Evolutionary conservation across 805 yeast genomes (phyloP), one percentile per base, ranked within the genome.

Genomic region (Limtongia smithiae): DNA sequence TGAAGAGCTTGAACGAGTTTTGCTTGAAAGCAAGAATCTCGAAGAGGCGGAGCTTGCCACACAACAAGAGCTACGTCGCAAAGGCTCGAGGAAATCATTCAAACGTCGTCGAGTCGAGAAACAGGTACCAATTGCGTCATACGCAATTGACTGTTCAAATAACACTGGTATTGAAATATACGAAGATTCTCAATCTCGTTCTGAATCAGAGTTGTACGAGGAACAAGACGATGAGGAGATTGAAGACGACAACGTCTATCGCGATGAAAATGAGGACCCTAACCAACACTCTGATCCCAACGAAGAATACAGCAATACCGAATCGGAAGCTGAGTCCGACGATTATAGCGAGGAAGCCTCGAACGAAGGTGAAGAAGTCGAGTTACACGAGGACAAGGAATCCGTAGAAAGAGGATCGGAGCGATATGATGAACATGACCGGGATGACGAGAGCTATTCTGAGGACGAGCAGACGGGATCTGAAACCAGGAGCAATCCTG

Each of bases 11-110:
- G 57, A 45, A 4, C 15, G 35, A 2, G 36, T 47, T 12, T 35
- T 52, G n/a, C 28, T 45, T 7, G 44, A 41, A 7, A 54, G 49
- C 36, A 49, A 49, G 28, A 22, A 24, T 27, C 50, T 44, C 41
- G 32, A 47, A 14, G 54, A 52, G 28, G n/a, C n/a, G n/a, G n/a
- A n/a, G n/a, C n/a, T n/a, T n/a, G n/a, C n/a, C n/a, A n/a, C n/a
- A n/a, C n/a, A n/a, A n/a, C n/a, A n/a, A n/a, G n/a, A n/a, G n/a
- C n/a, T n/a, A n/a, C n/a, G n/a, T n/a, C n/a, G n/a, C n/a, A n/a
- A n/a, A n/a, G n/a, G n/a, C n/a, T n/a, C n/a, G n/a, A n/a, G n/a
- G n/a, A n/a, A n/a, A n/a, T n/a, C 43, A 8, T 25, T 14, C 12
- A 41, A 45, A 33, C 46, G 54, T 5, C 39, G 22, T 15, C 48